Evolutionary conservation across 768 basidiomycete species (phyloP).

Genomic region (Tulasnella sp.): DNA sequence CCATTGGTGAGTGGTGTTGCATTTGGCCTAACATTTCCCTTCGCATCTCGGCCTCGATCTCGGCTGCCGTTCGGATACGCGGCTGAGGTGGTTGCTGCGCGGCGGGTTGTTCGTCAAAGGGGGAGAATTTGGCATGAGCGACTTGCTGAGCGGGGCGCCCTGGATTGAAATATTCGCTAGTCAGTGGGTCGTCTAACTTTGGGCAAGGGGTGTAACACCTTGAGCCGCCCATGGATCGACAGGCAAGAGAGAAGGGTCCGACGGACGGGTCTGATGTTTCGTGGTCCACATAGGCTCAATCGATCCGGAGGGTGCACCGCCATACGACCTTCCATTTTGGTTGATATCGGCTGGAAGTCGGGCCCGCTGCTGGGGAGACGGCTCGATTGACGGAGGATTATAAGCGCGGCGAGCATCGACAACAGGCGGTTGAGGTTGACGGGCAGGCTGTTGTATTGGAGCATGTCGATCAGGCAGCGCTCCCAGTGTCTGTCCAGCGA

Average conservation of each 20-base stretch:
- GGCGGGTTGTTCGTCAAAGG: conserved; percentile 19
- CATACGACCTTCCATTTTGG: neutral
- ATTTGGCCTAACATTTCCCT: neutral
- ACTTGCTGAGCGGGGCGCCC: neutral
- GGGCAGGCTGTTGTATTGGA: neutral
- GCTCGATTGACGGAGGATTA: neutral
- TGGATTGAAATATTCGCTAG: neutral
- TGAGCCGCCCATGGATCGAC: neutral
- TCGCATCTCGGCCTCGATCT: conserved; percentile 72
- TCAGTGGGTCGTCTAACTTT: neutral
- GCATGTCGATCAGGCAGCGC: neutral
- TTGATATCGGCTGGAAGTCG: neutral
- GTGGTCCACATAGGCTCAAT: neutral
- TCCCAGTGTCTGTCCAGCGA: conserved; percentile 49
- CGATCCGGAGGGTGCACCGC: neutral
- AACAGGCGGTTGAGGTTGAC: neutral
- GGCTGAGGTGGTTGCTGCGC: conserved; percentile 20
- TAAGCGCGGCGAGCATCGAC: neutral
- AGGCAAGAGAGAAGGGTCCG: conserved; percentile 39
- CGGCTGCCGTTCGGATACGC: conserved; percentile 64
- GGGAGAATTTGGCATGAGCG: conserved; percentile 20
- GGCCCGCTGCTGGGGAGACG: neutral
- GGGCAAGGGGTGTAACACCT: conserved; percentile 21
- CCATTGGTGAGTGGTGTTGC: neutral
- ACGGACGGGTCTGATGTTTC: conserved; percentile 34